Evolutionary conservation across 1,284 basidiomycete genomes (phyloP).

Genomic region (Testicularia cyperi): DNA sequence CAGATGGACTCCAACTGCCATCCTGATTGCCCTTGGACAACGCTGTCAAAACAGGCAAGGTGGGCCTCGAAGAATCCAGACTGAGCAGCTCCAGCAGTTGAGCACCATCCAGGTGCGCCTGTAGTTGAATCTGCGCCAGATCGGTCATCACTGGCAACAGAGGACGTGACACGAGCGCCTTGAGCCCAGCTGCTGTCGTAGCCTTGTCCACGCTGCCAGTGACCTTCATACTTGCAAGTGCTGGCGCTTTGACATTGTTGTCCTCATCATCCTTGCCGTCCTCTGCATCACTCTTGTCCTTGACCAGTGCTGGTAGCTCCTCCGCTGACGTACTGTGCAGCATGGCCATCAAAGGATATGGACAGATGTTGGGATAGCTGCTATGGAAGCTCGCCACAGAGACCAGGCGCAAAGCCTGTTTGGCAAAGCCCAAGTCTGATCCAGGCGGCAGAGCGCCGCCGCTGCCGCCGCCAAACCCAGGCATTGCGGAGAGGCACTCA

Average conservation of each 20-base stretch:
- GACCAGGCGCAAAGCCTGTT: conserved; percentile 7
- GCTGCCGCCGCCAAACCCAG: no score
- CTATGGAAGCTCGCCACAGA: conserved; percentile 22
- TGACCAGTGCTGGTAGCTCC: conserved; percentile 35
- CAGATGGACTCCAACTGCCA: conserved; percentile 1
- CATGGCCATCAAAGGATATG: conserved; percentile 9
- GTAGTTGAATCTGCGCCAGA: background rate
- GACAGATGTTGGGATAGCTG: conserved; percentile 37
- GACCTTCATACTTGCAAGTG: background rate
- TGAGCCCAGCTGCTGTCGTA: conserved; percentile 1
- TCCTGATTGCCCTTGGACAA: conserved; percentile 29
- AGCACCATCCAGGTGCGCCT: conserved; percentile 4
- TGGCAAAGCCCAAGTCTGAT: conserved; percentile 25
- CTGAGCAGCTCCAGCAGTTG: conserved; percentile 16
- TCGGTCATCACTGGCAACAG: conserved; percentile 11
- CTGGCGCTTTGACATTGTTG: conserved; percentile 3
- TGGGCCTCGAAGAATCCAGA: conserved; percentile 23
- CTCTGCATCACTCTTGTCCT: conserved; percentile 32
- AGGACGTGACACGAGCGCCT: conserved; percentile 4
- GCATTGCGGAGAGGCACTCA: no score
- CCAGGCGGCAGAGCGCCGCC: conserved; percentile 1
- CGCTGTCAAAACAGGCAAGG: conserved; percentile 25
- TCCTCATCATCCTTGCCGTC: conserved; percentile 30
- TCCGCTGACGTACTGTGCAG: conserved; percentile 13
- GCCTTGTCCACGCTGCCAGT: background rate